Evolutionary conservation across 768 basidiomycete genomes (phyloP), one percentile per base, ranked within the genome.

Genomic region (Hemileccinum rubropunctum): DNA sequence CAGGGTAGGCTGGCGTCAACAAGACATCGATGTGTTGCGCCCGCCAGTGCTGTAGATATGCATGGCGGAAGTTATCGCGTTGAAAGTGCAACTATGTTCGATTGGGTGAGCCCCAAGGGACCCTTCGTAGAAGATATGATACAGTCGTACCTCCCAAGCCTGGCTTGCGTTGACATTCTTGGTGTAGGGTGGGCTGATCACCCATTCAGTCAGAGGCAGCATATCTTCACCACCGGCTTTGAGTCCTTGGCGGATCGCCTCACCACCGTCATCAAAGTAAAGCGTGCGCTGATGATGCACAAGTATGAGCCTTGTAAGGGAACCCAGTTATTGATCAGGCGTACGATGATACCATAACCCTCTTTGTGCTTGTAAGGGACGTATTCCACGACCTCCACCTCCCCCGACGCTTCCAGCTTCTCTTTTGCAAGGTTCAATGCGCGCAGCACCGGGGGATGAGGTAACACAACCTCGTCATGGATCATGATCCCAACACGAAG

Each of bases 391-490:
- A 76, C 65, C 51, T 70, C 71, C 45, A 67, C 71, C 45, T 54
- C 62, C 3, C 61, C 52, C 12, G 70, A 66, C 0, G 60, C 62
- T 34, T 57, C 58, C 34, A 80, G 58, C 14, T 68, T 74, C 26
- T 55, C 61, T 51, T 69, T 73, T 2, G 64, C 61, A 18, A 67
- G 48, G 27, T 70, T 58, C 47, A 81, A 50, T 4, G 75, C 78
- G 6, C 78, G 67, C 13, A 56, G 46, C 30, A 73, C 58, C 0
- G 79, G 78, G 17, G 77, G 73, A 11, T 70, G 67, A 7, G 77
- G 75, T 28, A 60, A 49, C 2, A 72, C 71, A 3, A 70, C 54
- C 2, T 58, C 67, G 47, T 79, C 74, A 48, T 69, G 60, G 58
- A 69, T 62, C 51, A 63, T 62, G 26, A 63, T 50, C 15, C 61